Evolutionary conservation across 202 grass and related monocot species (phyloP).

Genomic region (Setaria italica): DNA sequence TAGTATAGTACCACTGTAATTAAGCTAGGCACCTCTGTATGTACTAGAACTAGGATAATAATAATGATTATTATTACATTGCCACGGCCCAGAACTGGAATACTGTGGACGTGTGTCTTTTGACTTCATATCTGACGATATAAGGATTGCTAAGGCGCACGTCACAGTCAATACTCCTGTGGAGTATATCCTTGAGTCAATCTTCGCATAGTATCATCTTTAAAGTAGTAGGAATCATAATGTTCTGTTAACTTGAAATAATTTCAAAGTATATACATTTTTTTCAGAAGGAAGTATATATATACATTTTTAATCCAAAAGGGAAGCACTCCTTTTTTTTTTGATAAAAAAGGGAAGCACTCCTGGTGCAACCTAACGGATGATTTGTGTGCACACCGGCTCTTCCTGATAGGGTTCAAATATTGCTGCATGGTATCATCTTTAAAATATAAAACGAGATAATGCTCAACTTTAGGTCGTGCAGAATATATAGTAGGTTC

Average conservation of each 20-base stretch:
- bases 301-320: too few species aligned
- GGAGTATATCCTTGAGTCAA: neutral
- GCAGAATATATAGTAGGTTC: too few species aligned
- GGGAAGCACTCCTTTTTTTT: too few species aligned
- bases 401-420: too few species aligned
- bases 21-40: neutral
- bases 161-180: too few species aligned
- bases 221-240: neutral
- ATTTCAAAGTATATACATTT: too few species aligned
- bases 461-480: too few species aligned
- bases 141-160: neutral
- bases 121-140: conserved; percentile 1
- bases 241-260: neutral
- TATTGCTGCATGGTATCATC: too few species aligned
- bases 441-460: neutral
- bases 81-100: neutral
- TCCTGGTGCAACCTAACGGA: too few species aligned
- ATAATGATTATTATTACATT: neutral
- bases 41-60: neutral
- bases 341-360: too few species aligned
- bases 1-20: neutral
- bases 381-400: too few species aligned
- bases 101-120: conserved; percentile 19
- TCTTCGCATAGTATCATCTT: too few species aligned
- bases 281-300: neutral